Conservation (phyloP, 805 yeast genomes). For the Peterozyma xylosa region DNA sequence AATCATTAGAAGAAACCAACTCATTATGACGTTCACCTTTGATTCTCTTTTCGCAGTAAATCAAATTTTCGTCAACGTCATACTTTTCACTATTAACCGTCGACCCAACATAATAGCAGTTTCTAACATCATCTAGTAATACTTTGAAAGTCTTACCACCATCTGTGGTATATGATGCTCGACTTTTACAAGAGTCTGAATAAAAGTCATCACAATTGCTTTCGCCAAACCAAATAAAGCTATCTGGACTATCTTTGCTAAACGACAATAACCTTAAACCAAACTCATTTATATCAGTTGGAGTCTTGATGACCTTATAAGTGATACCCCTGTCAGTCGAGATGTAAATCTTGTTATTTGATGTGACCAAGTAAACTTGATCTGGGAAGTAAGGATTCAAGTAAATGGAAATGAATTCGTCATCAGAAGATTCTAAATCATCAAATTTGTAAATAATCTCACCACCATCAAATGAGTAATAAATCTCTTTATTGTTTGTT, state of each 20-base stretch:
- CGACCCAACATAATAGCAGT: constrained; percentile 64
- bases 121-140: constrained; percentile 42
- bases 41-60: constrained; percentile 53
- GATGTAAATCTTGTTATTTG: constrained; percentile 38
- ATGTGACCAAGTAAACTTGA: constrained; percentile 46
- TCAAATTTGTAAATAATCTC: constrained; percentile 27
- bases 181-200: constrained; percentile 42
- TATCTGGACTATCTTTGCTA: constrained; percentile 45
- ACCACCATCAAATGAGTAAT: constrained; percentile 70
- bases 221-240: constrained; percentile 66
- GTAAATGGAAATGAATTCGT: constrained; percentile 43
- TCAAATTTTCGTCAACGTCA: constrained; percentile 34
- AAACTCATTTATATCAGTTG: constrained; percentile 35
- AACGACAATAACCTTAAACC: constrained; percentile 44
- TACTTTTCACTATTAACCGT: constrained; percentile 29
- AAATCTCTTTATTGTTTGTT: constrained; percentile 44
- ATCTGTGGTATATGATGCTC: constrained; percentile 58
- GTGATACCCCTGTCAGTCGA: constrained; percentile 64
- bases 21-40: constrained; percentile 17
- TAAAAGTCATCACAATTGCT: constrained; percentile 42
- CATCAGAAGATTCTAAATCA: constrained; percentile 23
- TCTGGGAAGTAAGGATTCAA: constrained; percentile 57
- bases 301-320: constrained; percentile 41
- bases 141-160: constrained; percentile 57
- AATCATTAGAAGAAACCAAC: constrained; percentile 43